Base-by-base conservation (phyloP, 2,329 filamentous ascomycete species). In the Neonectria neomacrospora region DNA sequence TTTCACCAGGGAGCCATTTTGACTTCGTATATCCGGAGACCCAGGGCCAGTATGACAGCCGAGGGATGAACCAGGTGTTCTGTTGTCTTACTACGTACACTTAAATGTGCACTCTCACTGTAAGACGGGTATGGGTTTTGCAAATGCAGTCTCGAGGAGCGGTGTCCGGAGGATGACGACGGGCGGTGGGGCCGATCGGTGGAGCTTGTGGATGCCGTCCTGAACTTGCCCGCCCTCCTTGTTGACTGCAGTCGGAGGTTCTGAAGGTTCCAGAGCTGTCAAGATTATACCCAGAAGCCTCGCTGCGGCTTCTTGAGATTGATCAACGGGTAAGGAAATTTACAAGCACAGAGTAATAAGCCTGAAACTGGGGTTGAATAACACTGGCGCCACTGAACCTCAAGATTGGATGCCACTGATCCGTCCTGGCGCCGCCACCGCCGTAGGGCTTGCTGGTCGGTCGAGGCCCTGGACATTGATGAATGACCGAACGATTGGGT, bases 101-200 rank as follows among this genome's bases (percentile, higher is more conserved):
- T 34, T 23, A 22, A 12, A 30, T 11, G 23, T 3, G 37, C n/a
- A 41, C n/a, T 11, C 7, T 12, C 32, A 34, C 12, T 5, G 45
- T 5, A 20, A 50, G 47, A 50, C 47, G 28, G 28, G 10, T 41
- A 50, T 32, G 16, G 47, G n/a, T 12, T 22, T 50, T 50, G 11
- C 26, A 20, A 34, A 34, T 32, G 28, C n/a, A 50, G 28, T 32
- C 9, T 32, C n/a, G 57, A 61, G 47, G 20, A 47, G 22, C 26
- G 50, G 37, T 57, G 37, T 18, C 23, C 37, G 64, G 59, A 54
- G 26, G 60, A 28, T 52, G 57, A 48, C 30, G 41, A 37, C 37
- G 45, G 42, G 54, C 51, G 47, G 69, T 66, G 69, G 70, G 66
- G 67, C 69, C 58, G 67, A 67, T 69, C 57, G 23, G 42, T 60